Conservation (phyloP, 257 asterid species). For the Penstemon barbatus region DNA sequence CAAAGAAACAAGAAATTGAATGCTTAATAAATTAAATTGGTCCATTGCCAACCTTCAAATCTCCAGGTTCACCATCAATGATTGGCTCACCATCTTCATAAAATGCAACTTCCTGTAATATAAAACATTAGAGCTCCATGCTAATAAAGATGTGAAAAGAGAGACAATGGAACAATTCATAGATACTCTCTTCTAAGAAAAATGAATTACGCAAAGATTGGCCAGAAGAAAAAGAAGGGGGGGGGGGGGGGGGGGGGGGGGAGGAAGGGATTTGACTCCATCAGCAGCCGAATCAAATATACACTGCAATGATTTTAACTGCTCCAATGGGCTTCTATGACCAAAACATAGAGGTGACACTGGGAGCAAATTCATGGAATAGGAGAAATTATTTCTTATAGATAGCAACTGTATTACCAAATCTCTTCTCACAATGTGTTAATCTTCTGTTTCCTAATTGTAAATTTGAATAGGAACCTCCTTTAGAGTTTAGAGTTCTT, state of each 20-base stretch:
- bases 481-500: too few species aligned
- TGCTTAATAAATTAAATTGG: constrained; percentile 16
- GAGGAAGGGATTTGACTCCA: background rate
- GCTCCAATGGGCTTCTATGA: background rate
- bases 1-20: constrained; percentile 20
- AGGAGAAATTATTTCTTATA: background rate
- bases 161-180: background rate
- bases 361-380: background rate
- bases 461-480: background rate
- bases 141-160: background rate
- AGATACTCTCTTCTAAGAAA: too few species aligned
- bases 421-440: background rate
- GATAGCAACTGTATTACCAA: background rate
- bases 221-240: background rate
- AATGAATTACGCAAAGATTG: background rate
- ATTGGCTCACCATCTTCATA: constrained; percentile 95
- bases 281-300: background rate
- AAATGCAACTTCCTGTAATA: constrained; percentile 80
- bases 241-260: too few species aligned
- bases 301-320: background rate
- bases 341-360: background rate
- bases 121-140: constrained; percentile 1
- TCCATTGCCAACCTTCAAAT: constrained; percentile 68
- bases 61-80: constrained; percentile 97
- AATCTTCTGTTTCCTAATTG: background rate